Evolutionary conservation across 1,139 yeast genomes (phyloP).

Genomic region (Suzukiozyma palmioleophila): DNA sequence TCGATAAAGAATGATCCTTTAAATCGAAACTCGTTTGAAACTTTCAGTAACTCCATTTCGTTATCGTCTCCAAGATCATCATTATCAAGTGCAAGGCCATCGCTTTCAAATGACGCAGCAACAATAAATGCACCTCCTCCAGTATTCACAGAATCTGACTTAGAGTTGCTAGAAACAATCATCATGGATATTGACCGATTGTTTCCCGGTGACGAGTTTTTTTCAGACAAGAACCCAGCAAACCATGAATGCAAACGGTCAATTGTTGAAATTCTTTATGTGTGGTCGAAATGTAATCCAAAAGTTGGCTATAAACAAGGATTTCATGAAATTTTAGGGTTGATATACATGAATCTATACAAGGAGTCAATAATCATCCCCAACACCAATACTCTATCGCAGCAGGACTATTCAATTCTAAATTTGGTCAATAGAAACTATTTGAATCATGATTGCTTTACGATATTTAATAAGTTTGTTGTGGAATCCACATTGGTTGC

Average conservation of each 20-base stretch:
- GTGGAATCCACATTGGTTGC: constrained; percentile 33
- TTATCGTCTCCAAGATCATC: background rate
- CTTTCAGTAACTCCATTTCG: background rate
- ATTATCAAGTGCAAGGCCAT: constrained; percentile 4
- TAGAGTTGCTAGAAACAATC: constrained; percentile 40
- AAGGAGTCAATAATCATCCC: constrained; percentile 37
- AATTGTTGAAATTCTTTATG: constrained; percentile 49
- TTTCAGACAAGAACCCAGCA: constrained; percentile 18
- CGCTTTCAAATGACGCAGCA: background rate
- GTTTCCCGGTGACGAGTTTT: constrained; percentile 56
- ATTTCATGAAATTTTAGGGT: constrained; percentile 62
- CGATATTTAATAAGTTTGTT: constrained; percentile 42
- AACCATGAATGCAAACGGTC: constrained; percentile 26
- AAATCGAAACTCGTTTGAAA: background rate
- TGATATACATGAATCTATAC: constrained; percentile 48
- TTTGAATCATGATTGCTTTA: constrained; percentile 44
- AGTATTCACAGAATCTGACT: constrained; percentile 10
- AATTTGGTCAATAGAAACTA: constrained; percentile 36
- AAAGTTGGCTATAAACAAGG: constrained; percentile 65
- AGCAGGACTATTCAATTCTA: constrained; percentile 32
- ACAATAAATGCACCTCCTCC: background rate
- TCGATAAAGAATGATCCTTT: background rate
- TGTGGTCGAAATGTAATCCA: constrained; percentile 51
- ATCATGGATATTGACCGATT: constrained; percentile 60
- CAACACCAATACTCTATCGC: constrained; percentile 27